A percentile compares a stretch with the other conserved stretches of the same genome.
Conservation (phyloP, 2,329 filamentous ascomycete species). For the Colletotrichum spaethianum region DNA sequence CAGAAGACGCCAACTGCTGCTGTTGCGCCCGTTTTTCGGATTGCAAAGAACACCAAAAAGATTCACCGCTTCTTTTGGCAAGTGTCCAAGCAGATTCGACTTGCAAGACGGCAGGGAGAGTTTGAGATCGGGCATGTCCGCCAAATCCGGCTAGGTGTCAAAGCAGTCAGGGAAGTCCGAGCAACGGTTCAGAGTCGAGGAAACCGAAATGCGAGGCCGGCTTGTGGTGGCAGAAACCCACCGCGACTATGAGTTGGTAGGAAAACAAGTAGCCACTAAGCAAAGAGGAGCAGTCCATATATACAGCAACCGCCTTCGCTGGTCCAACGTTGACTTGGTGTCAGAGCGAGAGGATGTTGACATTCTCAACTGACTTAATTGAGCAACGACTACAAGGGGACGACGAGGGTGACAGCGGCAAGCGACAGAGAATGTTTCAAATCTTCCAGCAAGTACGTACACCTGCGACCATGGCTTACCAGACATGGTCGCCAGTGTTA, state of each 20-base stretch:
- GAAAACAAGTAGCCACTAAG: not conserved
- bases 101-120: not conserved
- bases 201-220: not conserved
- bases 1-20: not conserved
- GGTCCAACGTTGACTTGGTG: not conserved
- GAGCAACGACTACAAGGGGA: not conserved
- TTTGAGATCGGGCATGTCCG: not conserved
- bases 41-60: not conserved
- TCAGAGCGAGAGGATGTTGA: not conserved
- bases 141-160: not conserved
- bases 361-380: not conserved
- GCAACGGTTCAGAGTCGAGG: not conserved
- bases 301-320: not conserved
- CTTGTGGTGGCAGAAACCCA: not conserved
- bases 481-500: not conserved
- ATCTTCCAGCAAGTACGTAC: not conserved
- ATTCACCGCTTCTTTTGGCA: conserved; percentile 12
- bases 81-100: conserved; percentile 9
- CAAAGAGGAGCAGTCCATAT: not conserved
- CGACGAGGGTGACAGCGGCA: not conserved
- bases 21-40: not conserved
- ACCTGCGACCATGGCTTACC: not conserved
- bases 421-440: not conserved
- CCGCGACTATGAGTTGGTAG: not conserved
- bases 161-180: not conserved